phyloP scores from a whole-genome alignment of 805 yeast species.

The Candida loeiensis region DNA sequence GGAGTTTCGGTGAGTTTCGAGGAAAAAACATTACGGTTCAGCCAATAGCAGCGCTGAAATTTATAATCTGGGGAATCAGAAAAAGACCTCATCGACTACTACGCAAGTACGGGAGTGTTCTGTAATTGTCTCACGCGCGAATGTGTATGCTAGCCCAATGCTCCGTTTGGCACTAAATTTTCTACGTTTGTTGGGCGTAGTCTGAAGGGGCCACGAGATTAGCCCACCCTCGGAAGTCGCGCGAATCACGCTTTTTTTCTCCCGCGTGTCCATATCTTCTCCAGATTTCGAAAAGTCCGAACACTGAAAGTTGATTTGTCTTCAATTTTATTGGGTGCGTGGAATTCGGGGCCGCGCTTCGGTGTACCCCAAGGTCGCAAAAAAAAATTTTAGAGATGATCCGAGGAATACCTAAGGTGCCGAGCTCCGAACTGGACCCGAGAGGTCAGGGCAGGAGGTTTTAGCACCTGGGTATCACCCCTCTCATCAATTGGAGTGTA shows the following conservation, averaged over 20 bases:
- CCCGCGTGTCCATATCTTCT: slow-evolving; percentile 13
- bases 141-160: background rate
- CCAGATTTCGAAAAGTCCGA: slow-evolving; percentile 25
- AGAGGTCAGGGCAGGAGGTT: background rate
- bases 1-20: slow-evolving; percentile 1
- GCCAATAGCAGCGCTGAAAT: slow-evolving; percentile 24
- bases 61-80: slow-evolving; percentile 15
- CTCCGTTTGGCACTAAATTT: background rate
- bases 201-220: too few species aligned
- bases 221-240: slow-evolving; percentile 1
- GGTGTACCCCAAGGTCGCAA: slow-evolving; percentile 4
- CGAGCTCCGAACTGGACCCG: background rate
- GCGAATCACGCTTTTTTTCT: slow-evolving; percentile 1
- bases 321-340: slow-evolving; percentile 17
- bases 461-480: too few species aligned
- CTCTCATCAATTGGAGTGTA: too few species aligned
- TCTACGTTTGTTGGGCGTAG: background rate
- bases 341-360: slow-evolving; percentile 22
- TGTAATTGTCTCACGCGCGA: background rate
- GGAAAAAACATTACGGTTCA: slow-evolving; percentile 2
- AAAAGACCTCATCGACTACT: background rate
- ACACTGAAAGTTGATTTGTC: slow-evolving; percentile 12
- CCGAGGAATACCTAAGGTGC: slow-evolving; percentile 2
- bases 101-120: too few species aligned
- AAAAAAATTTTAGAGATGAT: background rate